A percentile compares a stretch with the other conserved stretches of the same genome.
These are phyloP conservation scores for Colletotrichum zoysiae DNA, from an alignment of 2,329 filamentous ascomycete species.

Conservation along the genomic window DNA sequence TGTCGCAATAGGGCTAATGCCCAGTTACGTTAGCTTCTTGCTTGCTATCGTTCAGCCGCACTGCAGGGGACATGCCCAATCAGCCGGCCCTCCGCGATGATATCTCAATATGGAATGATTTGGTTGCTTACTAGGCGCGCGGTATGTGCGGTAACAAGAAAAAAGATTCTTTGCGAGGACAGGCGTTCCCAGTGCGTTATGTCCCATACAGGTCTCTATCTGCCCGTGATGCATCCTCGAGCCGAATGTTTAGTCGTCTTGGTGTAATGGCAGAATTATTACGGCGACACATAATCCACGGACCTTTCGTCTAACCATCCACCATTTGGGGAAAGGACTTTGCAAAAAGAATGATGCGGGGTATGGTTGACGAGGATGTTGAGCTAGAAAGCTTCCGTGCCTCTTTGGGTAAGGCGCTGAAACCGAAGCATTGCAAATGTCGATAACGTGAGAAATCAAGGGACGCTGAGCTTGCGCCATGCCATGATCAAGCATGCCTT, in stretches of 20 bases:
- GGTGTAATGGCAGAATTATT: no score
- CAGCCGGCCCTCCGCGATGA: not conserved
- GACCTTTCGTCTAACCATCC: not conserved
- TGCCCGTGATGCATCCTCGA: not conserved
- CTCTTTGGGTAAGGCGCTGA: not conserved
- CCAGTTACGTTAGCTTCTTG: conserved; percentile 1
- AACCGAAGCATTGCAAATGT: not conserved
- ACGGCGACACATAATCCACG: not conserved
- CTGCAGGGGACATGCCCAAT: conserved; percentile 32
- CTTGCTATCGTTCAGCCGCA: conserved; percentile 37
- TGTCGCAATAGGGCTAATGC: conserved; percentile 21
- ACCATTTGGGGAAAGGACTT: not conserved
- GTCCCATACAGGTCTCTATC: not conserved
- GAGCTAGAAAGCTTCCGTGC: not conserved
- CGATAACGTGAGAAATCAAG: not conserved
- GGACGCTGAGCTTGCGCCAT: not conserved
- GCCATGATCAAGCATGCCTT: not conserved
- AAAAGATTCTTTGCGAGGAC: not conserved
- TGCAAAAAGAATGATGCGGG: not conserved
- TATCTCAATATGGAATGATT: conserved; percentile 6
- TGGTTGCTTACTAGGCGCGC: no score
- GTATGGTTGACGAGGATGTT: not conserved
- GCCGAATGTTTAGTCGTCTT: no score
- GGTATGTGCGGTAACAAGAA: not conserved
- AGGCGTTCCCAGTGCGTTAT: no score